Base-by-base conservation (phyloP, 2,329 filamentous ascomycete genomes). In the Alternaria triticimaculans region DNA sequence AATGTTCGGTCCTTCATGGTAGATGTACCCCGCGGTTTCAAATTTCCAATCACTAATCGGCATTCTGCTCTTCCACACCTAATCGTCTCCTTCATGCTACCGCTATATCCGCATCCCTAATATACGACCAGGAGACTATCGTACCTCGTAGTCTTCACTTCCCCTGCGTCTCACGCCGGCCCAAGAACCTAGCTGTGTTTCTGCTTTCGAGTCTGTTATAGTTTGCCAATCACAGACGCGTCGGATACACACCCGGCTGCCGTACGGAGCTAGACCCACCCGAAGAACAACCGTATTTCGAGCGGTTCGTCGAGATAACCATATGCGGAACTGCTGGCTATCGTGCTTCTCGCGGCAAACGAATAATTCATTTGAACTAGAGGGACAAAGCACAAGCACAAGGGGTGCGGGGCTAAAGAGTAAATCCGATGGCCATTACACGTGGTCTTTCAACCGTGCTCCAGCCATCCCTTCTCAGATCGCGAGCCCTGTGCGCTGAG, bases 301-400 rank as follows among this genome's bases (percentile, higher is more conserved):
- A 66, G 63, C 63, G 59, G 62, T 61, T 53, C 55, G 43, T 66
- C 37, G 49, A 60, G 62, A 54, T 45, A 57, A 37, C 58, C 63
- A 64, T 58, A 67, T 63, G 64, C 62, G 61, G 67, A 58, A 67
- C 51, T 55, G 63, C 63, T 66, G 68, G 60, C 60, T 66, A 68
- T 68, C 67, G 74, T 77, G 75, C 74, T 76, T 76, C 70, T 71
- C 76, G 75, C 75, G 76, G 74, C 68, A 76, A 74, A 50, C 45
- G 56, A 59, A 59, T 49, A 62, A 59, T 62, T 55, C 25, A 30
- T 43, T 41, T 50, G 44, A 18, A n/a, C 55, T 58, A 48, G 57
- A 45, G 41, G 12, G 54, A 28, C 45, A 50, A 55, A 46, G 46
- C 48, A 18, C 58, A 57, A 45, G 57, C 48, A 18, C 58, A 57